These are phyloP conservation scores for Blepharisma stoltei DNA, from an alignment of 73 alveolate species.

Conservation along the genomic window DNA sequence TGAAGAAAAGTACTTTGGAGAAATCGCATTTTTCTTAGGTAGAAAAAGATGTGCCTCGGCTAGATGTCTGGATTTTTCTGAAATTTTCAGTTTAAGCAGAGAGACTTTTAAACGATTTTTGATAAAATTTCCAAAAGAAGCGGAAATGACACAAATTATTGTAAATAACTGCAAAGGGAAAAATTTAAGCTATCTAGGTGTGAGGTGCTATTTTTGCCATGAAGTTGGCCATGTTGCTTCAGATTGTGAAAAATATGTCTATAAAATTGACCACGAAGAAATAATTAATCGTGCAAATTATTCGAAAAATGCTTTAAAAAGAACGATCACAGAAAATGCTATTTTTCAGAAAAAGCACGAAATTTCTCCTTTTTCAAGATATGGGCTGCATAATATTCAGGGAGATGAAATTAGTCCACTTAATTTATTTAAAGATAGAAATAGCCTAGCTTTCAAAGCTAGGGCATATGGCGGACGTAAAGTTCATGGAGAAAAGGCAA, in stretches of 20 bases:
- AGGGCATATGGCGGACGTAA: too few relatives aligned
- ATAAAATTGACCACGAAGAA: not conserved
- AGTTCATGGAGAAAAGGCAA: too few relatives aligned
- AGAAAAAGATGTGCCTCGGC: constrained; percentile 50
- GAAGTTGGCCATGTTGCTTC: constrained; percentile 11
- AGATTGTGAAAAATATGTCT: not conserved
- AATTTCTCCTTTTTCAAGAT: too few relatives aligned
- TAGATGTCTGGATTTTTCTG: constrained; percentile 45
- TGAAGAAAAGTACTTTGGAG: constrained; percentile 44
- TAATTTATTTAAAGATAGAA: too few relatives aligned
- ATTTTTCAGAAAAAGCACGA: too few relatives aligned
- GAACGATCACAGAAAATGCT: too few relatives aligned
- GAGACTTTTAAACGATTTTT: not conserved
- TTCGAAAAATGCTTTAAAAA: too few relatives aligned
- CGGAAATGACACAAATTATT: constrained; percentile 11
- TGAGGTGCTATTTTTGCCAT: constrained; percentile 5
- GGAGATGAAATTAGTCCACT: too few relatives aligned
- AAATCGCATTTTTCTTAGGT: constrained; percentile 54
- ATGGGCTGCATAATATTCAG: too few relatives aligned
- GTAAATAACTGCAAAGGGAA: not conserved
- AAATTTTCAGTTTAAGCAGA: not conserved
- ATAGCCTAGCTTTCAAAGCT: too few relatives aligned
- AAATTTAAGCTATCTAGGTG: not conserved
- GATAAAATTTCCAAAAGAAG: constrained; percentile 13
- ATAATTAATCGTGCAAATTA: not conserved